These are phyloP conservation scores for Tetradesmus obliquus DNA, from an alignment of 139 green algal genomes.

Conservation along the genomic window DNA sequence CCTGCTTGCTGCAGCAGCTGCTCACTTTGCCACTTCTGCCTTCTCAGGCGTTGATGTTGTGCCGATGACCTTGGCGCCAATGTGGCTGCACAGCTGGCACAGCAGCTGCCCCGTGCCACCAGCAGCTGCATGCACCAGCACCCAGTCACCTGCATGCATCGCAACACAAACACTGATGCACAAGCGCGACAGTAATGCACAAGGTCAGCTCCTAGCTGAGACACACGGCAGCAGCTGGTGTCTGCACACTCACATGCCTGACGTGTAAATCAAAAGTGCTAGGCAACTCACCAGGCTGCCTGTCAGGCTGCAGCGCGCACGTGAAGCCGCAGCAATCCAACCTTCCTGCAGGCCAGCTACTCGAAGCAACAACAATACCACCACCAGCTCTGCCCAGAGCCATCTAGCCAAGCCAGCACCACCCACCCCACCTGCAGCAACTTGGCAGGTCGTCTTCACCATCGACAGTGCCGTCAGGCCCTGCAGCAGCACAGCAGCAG, in stretches of 20 bases:
- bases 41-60: constrained; percentile 54
- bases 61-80: constrained; percentile 52
- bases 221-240: too few species aligned
- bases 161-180: background rate
- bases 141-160: constrained; percentile 41
- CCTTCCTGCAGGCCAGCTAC: too few species aligned
- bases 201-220: too few species aligned
- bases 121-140: constrained; percentile 58
- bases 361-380: too few species aligned
- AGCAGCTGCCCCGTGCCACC: constrained; percentile 56
- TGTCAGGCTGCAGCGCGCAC: too few species aligned
- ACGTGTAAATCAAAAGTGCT: too few species aligned
- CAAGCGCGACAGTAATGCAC: background rate
- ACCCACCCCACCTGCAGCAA: background rate
- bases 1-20: background rate
- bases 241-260: too few species aligned
- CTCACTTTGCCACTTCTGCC: constrained; percentile 44
- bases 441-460: constrained; percentile 29
- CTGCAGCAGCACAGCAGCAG: constrained; percentile 50
- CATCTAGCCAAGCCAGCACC: too few species aligned
- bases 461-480: constrained; percentile 53
- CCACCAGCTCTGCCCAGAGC: too few species aligned
- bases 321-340: too few species aligned
- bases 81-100: constrained; percentile 35
- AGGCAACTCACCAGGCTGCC: too few species aligned